These are phyloP conservation scores for Mycena venus DNA, from an alignment of 768 basidiomycete species.

Conservation along the genomic window DNA sequence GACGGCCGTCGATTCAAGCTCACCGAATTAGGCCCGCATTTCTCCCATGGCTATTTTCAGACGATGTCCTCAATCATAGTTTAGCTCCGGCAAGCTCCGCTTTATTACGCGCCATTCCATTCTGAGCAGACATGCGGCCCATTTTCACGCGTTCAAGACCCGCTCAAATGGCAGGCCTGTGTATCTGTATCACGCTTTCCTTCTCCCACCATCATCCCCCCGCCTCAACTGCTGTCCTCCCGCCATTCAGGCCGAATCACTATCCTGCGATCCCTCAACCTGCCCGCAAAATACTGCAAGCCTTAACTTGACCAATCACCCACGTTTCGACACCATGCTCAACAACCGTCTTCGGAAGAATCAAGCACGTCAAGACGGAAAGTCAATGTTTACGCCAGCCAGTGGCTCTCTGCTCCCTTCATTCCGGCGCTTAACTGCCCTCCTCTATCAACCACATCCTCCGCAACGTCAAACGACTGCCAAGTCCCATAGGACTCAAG, in stretches of 20 bases:
- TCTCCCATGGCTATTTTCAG: too few species aligned
- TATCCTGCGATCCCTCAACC: neutral
- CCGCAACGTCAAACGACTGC: neutral
- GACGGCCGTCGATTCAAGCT: neutral
- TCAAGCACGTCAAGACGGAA: neutral
- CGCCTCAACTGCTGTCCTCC: neutral
- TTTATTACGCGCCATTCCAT: neutral
- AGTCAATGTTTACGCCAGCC: neutral
- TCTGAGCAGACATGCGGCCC: neutral
- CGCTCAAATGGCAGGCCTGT: too few species aligned
- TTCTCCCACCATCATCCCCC: too few species aligned
- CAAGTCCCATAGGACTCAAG: neutral
- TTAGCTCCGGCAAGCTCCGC: neutral
- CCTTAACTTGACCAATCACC: too few species aligned
- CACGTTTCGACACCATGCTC: too few species aligned
- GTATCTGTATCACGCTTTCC: too few species aligned
- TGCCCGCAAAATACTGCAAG: neutral
- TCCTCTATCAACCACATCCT: neutral
- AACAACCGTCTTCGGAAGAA: too few species aligned
- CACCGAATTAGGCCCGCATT: neutral
- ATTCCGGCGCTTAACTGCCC: too few species aligned
- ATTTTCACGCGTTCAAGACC: too few species aligned
- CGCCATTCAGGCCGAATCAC: neutral
- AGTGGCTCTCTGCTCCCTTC: neutral
- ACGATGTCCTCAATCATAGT: too few species aligned